Conservation (phyloP, 257 asterid genomes). For the Fraxinus anomala region DNA sequence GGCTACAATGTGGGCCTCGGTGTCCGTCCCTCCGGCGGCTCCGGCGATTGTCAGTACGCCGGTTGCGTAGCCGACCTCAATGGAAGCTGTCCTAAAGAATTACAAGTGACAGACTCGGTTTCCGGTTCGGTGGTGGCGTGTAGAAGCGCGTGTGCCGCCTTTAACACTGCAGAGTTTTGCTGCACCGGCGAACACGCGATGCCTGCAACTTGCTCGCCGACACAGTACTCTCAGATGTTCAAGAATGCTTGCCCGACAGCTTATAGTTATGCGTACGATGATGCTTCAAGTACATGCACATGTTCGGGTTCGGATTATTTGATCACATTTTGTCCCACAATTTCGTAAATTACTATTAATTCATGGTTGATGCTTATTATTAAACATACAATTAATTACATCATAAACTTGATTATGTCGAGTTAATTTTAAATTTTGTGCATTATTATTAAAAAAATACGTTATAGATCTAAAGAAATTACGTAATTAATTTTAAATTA, state of each 20-base stretch:
- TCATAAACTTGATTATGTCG: not conserved
- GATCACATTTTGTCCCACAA: constrained; percentile 78
- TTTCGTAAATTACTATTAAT: not conserved
- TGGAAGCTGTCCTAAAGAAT: constrained; percentile 55
- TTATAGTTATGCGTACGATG: constrained; percentile 94
- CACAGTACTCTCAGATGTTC: constrained; percentile 61
- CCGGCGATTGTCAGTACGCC: constrained; percentile 66
- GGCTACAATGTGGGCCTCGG: constrained; percentile 44
- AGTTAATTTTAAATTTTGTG: not conserved
- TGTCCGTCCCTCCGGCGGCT: constrained; percentile 55
- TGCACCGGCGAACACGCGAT: constrained; percentile 77
- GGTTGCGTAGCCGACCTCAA: constrained; percentile 62
- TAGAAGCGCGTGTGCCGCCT: constrained; percentile 75
- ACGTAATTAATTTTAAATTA: not conserved
- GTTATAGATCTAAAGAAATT: too few relatives aligned
- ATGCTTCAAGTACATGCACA: constrained; percentile 71
- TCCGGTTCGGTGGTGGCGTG: constrained; percentile 70
- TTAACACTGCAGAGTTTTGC: constrained; percentile 62
- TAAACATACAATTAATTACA: not conserved
- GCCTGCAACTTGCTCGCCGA: constrained; percentile 72
- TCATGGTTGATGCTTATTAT: not conserved
- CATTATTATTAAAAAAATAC: not conserved
- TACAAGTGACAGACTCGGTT: constrained; percentile 42
- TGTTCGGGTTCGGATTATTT: constrained; percentile 67
- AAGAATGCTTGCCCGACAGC: constrained; percentile 87